Evolutionary conservation across 495 filamentous ascomycete species (phyloP).

Genomic region (Pyrenopolyporus hunteri): DNA sequence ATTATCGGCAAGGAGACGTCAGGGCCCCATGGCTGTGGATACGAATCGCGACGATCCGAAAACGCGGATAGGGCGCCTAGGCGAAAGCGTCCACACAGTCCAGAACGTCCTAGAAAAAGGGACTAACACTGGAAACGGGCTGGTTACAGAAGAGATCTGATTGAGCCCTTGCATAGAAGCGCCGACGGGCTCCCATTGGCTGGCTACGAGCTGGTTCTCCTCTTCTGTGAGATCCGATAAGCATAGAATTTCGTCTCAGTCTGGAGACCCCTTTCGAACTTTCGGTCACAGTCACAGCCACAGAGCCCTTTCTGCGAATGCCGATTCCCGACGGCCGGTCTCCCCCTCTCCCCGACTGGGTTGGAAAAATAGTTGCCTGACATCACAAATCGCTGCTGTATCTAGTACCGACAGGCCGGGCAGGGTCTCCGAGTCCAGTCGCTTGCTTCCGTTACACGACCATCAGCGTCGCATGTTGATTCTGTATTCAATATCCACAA

Average conservation of each 20-base stretch:
- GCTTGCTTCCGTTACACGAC: conserved; percentile 21
- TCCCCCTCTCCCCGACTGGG: neutral
- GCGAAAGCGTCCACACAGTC: conserved; percentile 8
- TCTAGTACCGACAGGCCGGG: conserved; percentile 34
- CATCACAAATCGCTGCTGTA: conserved; percentile 32
- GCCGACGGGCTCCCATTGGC: conserved; percentile 13
- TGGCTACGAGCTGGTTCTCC: conserved; percentile 5
- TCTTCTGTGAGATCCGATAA: conserved; percentile 20
- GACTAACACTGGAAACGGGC: conserved; percentile 6
- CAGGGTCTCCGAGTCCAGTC: conserved; percentile 23
- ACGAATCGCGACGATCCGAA: conserved; percentile 30
- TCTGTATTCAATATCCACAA: conserved; percentile 1
- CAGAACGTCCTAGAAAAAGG: conserved; percentile 27
- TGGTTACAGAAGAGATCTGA: conserved; percentile 13
- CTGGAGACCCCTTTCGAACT: too few relatives aligned
- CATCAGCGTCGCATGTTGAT: conserved; percentile 15
- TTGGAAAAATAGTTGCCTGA: conserved; percentile 6
- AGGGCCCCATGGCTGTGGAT: conserved; percentile 26
- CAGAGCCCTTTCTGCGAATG: too few relatives aligned
- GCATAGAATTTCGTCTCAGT: neutral
- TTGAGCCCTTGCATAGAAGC: conserved; percentile 19
- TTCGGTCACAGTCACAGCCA: too few relatives aligned
- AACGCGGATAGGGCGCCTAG: conserved; percentile 32
- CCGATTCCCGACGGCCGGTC: conserved; percentile 31
- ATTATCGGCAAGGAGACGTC: conserved; percentile 34